Evolutionary conservation across 805 yeast species (phyloP), one percentile per base, ranked within the genome.

Genomic region (Kodamaea jinghongensis): DNA sequence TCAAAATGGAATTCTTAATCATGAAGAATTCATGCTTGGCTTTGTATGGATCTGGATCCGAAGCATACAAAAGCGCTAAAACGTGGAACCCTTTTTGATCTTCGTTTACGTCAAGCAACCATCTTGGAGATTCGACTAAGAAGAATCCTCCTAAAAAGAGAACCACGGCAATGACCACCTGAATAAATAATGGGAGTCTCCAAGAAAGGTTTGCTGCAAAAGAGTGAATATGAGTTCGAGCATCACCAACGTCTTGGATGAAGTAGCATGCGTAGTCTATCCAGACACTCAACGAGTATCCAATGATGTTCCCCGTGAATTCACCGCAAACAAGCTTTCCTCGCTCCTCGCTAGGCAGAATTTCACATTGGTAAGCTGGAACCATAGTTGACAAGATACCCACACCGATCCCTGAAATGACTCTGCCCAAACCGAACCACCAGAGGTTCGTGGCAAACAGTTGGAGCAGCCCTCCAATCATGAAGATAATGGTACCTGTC

Each of bases 321-420:
- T 88, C 95, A 27, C 87, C 83, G 56, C 95, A 86, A 3, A 91
- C 95, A 39, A 87, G 68, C 52, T 79, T 76, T 2, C 96, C 96
- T 54, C 96, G 73, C 49, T 85, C 86, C 54, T 86, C 86, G 16
- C 89, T 83, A 1, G 96, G 96, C 5, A 90, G 79, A 36, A 89
- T 86, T 56, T 88, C 96, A 36, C 90, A 80, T 58, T 87, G 96
- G 61, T 86, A 88, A 36, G 86, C 81, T 1, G 96, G 96, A 8
- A 88, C 90, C 46, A 88, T 83, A 6, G 95, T 82, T 17, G 90
- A 81, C 33, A 88, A 66, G 39, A 88, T 65, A 3, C 96, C 96
- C 17, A 88, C 90, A 2, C 96, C 96, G n/a, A 87, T 49, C 12
- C 96, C 96, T 28, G 86, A 74, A 33, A 87, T 73, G 22, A 86